A percentile compares a stretch with the other conserved stretches of the same genome.
Conservation (phyloP, 768 basidiomycete genomes). For the Boletus rex-veris region DNA sequence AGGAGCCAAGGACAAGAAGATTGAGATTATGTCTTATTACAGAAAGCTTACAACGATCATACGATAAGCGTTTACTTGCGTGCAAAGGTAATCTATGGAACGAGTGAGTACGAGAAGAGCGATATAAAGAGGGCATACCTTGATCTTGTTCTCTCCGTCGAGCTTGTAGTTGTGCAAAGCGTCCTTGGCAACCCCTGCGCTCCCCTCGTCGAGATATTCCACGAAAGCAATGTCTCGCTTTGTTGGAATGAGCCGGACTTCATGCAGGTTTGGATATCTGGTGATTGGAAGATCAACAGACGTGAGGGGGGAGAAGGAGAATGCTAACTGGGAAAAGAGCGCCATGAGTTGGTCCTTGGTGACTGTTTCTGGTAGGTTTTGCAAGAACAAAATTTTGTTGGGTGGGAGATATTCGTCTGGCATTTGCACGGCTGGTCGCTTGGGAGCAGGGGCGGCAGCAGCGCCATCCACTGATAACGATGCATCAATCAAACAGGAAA, state of each 20-base stretch:
- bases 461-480: constrained; percentile 59
- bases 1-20: constrained; percentile 12
- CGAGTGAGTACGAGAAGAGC: constrained; percentile 1
- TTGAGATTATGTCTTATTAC: constrained; percentile 29
- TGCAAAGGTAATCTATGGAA: constrained; percentile 64
- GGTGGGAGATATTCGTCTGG: constrained; percentile 99
- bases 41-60: constrained; percentile 27
- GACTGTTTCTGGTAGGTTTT: constrained; percentile 91
- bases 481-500: constrained; percentile 1
- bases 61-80: constrained; percentile 52
- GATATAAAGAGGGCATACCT: constrained; percentile 46
- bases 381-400: constrained; percentile 98
- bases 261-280: constrained; percentile 92
- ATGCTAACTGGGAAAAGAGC: constrained; percentile 83
- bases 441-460: constrained; percentile 60
- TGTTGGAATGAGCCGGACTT: constrained; percentile 97
- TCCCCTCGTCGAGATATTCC: constrained; percentile 91
- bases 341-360: constrained; percentile 89
- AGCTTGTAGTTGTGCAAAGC: constrained; percentile 97
- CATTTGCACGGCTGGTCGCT: constrained; percentile 89
- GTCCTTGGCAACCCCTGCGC: constrained; percentile 89
- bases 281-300: constrained; percentile 1
- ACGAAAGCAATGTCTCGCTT: constrained; percentile 99
- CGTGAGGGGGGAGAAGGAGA: neutral
- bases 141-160: constrained; percentile 98